Evolutionary conservation across 257 asterid genomes (phyloP).

Genomic region (Verbascum thapsus): DNA sequence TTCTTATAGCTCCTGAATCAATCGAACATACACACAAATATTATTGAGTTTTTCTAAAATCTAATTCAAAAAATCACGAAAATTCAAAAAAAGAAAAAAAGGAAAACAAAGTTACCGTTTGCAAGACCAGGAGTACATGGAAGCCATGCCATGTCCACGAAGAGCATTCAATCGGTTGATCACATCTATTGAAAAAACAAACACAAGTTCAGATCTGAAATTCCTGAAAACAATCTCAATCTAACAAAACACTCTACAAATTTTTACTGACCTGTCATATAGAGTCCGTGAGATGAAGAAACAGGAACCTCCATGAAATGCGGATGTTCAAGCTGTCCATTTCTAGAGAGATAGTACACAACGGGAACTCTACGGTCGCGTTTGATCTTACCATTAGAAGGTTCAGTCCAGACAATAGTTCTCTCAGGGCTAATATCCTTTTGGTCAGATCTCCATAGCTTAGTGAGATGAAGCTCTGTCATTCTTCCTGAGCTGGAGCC

Average conservation of each 20-base stretch:
- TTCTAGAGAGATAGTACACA: constrained; percentile 67
- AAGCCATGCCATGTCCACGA: constrained; percentile 83
- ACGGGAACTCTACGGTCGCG: constrained; percentile 57
- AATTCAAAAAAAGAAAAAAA: neutral
- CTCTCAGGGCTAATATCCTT: constrained; percentile 65
- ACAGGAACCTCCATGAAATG: constrained; percentile 94
- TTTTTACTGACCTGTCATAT: constrained; percentile 58
- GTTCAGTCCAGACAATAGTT: constrained; percentile 64
- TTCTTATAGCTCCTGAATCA: constrained; percentile 75
- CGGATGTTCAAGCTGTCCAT: constrained; percentile 92
- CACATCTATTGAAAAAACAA: constrained; percentile 47
- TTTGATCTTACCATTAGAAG: constrained; percentile 28
- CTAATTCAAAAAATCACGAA: neutral
- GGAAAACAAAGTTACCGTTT: constrained; percentile 47
- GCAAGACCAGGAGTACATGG: constrained; percentile 84
- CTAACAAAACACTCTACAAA: too few species aligned
- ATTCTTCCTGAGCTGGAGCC: constrained; percentile 41
- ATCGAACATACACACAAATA: neutral
- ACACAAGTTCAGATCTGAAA: neutral
- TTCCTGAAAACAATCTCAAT: neutral
- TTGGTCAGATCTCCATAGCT: constrained; percentile 35
- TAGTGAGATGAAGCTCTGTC: constrained; percentile 37
- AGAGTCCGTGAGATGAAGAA: constrained; percentile 63
- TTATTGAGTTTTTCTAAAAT: neutral
- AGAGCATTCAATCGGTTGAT: constrained; percentile 66